These are phyloP conservation scores for Lipomyces yamanashiensis DNA, from an alignment of 805 yeast genomes.

Conservation along the genomic window DNA sequence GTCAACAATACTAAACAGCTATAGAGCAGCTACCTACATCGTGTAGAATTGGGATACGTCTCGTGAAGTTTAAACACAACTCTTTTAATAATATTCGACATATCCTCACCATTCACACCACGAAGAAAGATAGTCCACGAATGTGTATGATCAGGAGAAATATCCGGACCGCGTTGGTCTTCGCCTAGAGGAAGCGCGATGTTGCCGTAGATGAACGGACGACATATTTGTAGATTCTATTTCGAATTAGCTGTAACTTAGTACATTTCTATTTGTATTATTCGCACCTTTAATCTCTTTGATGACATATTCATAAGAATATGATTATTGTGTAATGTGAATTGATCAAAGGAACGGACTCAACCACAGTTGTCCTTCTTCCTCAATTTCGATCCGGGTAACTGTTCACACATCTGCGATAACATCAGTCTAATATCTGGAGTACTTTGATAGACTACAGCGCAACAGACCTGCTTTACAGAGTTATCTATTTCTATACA, in stretches of 20 bases:
- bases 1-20: too few species aligned
- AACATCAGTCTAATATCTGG: too few species aligned
- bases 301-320: constrained; percentile 8
- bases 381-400: constrained; percentile 14
- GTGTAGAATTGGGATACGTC: constrained; percentile 84
- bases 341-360: background rate
- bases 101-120: constrained; percentile 80
- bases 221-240: constrained; percentile 52
- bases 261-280: background rate
- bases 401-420: background rate
- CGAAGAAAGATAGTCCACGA: constrained; percentile 90
- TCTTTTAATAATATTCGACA: constrained; percentile 79
- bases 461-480: background rate
- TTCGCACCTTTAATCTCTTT: constrained; percentile 43
- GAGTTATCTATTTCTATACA: background rate
- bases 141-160: constrained; percentile 92
- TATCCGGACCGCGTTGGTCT: constrained; percentile 56
- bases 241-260: background rate
- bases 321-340: background rate
- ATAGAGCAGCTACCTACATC: constrained; percentile 47
- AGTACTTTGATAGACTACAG: too few species aligned
- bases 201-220: constrained; percentile 84
- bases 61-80: constrained; percentile 96
- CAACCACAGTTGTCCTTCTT: background rate
- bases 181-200: constrained; percentile 69